Evolutionary conservation across 345 rosid species (phyloP).

Genomic region (Sonneratia alba): DNA sequence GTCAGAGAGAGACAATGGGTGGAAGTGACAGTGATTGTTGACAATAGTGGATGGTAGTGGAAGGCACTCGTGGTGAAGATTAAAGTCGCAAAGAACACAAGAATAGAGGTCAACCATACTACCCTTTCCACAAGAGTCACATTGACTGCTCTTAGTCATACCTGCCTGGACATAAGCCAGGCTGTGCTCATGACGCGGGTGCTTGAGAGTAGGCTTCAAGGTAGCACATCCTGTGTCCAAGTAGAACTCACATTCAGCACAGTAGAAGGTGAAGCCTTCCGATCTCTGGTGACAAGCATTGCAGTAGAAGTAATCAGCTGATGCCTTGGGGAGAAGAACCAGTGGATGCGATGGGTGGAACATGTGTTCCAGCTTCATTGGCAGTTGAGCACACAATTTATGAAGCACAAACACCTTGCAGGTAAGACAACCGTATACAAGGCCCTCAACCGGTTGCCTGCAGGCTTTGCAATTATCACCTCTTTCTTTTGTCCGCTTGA

Average conservation of each 20-base stretch:
- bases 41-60: neutral
- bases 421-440: no score
- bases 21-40: neutral
- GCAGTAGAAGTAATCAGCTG: neutral
- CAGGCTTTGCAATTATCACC: no score
- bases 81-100: neutral
- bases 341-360: neutral
- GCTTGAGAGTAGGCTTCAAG: neutral
- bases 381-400: no score
- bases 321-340: neutral
- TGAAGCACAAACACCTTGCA: no score
- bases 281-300: neutral
- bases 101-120: neutral
- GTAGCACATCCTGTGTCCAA: neutral
- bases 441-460: no score
- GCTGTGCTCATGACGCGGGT: neutral
- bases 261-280: neutral
- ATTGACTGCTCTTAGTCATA: neutral
- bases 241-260: conserved; percentile 1
- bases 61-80: neutral
- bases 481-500: no score
- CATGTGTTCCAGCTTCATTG: neutral
- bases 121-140: neutral
- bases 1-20: neutral
- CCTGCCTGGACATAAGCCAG: neutral